Evolutionary conservation across 352 stramenopile species (phyloP), one percentile per base, ranked within the genome.

Genomic region (Phytopythium oedochilum): DNA sequence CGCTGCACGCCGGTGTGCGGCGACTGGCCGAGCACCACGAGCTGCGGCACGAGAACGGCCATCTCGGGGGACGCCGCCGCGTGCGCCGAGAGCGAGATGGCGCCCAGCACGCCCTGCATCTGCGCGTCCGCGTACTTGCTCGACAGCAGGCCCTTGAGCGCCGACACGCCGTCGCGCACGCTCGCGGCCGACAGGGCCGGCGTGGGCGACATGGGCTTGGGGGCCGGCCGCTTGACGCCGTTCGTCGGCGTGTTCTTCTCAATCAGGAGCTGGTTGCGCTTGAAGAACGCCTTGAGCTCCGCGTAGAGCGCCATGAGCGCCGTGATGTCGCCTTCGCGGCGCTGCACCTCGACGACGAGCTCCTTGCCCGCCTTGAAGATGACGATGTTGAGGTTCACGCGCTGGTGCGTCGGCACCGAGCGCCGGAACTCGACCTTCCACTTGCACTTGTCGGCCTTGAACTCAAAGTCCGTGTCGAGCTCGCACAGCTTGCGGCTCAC

Each of bases 391-490:
- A 92, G 66, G 43, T 72, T 74, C 38, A 91, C 82, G 48, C 81
- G 79, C 60, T 87, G 78, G 34, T 44, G 25, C 17, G 68, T 62
- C 25, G 71, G 66, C 49, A 61, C 55, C 47, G 69, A 69, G 45
- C 72, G 76, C 5, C 82, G 79, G 68, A 86, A 88, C 46, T 88
- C 74, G 42, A 92, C 82, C 66, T 92, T 94, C 84, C 84, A 94
- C 69, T 94, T 94, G 73, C 82, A 91, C 71, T 94, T 94, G 59
- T 86, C 69, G 9, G 70, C 65, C 60, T 94, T 90, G 62, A 94
- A 94, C 57, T 73, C 70, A 51, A 88, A 94, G 59, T 94, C 84
- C 51, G 84, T 89, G 66, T 91, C 84, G 34, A 94, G 63, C 53
- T 92, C 82, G 53, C 78, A 91, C 10, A 94, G 67, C 71, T 92